Evolutionary conservation across 2,329 filamentous ascomycete species (phyloP), one percentile per base, ranked within the genome.

Genomic region (Trichoderma koningii): DNA sequence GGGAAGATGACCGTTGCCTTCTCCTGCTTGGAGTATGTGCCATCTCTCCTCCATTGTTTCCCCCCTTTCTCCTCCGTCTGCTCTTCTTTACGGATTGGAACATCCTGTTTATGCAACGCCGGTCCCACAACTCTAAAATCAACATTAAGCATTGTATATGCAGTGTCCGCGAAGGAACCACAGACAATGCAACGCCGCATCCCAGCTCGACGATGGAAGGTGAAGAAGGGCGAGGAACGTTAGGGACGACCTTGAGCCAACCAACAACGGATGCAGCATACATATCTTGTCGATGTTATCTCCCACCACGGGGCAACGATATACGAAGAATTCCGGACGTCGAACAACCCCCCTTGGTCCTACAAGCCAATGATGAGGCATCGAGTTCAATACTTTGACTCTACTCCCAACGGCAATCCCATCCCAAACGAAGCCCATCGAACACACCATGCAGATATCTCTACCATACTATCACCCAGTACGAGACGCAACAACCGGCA

Each of bases 71-170:
- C 21, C 34, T 38, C 5, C 10, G 10, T 10, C 34, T 10, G 10
- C 10, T 38, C 12, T 38, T 23, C 12, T 34, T 9, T 7, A 47
- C 23, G 21, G 3, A 10, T 3, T 30, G 41, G 53, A 23, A 14
- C 12, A 21, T 53, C 28, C 4, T 26, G 1, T n/a, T 42, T 2
- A 47, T 47, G 41, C 50, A 19, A 38, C 59, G 41, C 26, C 19
- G 50, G 15, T 17, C 53, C 41, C 19, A 63, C 26, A 63, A 38
- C 26, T 63, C 28, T 55, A 47, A 53, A 47, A 55, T 55, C 45
- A 55, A 63, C 59, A 55, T 30, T 55, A 28, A 45, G 47, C 53
- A 47, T 53, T 38, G 53, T 41, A 47, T 55, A 55, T n/a, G 41
- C 48, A 63, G 45, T 47, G 5, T 12, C 7, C n/a, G 50, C 59